phyloP scores from a whole-genome alignment of 2,329 filamentous ascomycete genomes.

The Thermoascus crustaceus region DNA sequence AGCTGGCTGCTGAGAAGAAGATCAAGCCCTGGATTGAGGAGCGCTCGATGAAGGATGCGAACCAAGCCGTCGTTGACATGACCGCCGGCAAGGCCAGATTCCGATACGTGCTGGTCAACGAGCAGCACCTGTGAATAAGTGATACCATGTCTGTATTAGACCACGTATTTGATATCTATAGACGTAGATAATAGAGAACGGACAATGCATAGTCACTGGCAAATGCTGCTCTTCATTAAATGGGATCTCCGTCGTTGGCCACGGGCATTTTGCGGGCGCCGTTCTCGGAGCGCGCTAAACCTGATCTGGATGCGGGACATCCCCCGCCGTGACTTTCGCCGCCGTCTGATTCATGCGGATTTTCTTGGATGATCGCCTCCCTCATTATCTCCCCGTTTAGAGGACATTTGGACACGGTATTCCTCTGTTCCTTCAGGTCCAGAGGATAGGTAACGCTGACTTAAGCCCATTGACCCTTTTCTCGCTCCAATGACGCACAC shows the following conservation, averaged over 20 bases:
- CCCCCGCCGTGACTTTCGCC: not conserved
- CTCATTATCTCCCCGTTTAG: too few relatives aligned
- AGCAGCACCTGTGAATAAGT: slow-evolving; percentile 12
- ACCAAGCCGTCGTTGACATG: slow-evolving; percentile 38
- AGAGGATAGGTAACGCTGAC: too few relatives aligned
- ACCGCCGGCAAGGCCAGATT: slow-evolving; percentile 38
- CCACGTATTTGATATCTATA: too few relatives aligned
- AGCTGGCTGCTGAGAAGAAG: slow-evolving; percentile 32
- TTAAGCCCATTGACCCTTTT: not conserved
- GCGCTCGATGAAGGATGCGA: slow-evolving; percentile 37
- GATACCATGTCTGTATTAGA: not conserved
- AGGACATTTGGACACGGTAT: too few relatives aligned
- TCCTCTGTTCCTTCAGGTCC: too few relatives aligned
- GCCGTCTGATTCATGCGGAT: not conserved
- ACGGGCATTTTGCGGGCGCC: not conserved
- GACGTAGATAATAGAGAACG: too few relatives aligned
- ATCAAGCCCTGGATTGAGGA: slow-evolving; percentile 37
- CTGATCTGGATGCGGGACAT: not conserved
- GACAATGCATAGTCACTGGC: too few relatives aligned
- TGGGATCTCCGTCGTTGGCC: not conserved
- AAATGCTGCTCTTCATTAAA: not conserved
- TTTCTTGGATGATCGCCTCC: not conserved
- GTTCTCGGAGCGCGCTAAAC: not conserved
- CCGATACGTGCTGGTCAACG: slow-evolving; percentile 39
- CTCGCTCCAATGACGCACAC: slow-evolving; percentile 17